Evolutionary conservation across 371 early-diverging fungal species (phyloP), one percentile per base, ranked within the genome.

Genomic region (Capillidium heterosporum): DNA sequence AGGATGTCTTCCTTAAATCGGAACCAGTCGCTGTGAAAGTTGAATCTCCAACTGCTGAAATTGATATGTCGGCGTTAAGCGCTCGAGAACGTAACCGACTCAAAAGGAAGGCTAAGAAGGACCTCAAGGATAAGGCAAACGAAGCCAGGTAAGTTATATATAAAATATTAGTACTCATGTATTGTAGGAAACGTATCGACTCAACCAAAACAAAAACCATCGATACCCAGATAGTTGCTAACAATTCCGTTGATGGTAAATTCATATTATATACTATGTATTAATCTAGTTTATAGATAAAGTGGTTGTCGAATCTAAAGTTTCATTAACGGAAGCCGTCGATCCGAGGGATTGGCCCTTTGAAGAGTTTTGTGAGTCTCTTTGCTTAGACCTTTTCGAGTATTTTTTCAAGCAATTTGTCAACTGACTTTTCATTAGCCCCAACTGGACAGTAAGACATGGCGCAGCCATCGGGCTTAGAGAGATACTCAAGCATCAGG

Each of bases 391-490:
- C 67, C 71, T 97, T 41, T 91, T 93, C 62, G 85, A 88, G 58
- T 59, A 54, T n/a, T n/a, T n/a, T n/a, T n/a, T n/a, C n/a, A 49
- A 61, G 51, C 1, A 21, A 23, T 11, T 19, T 55, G 23, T 17
- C 21, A 31, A 31, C n/a, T 19, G 19, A 43, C 29, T 50, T 55
- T 46, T 10, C n/a, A 35, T 17, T 49, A 63, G 66, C 56, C 82
- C 91, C 1, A 57, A 68, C n/a, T 97, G 98, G 98, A 91, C 91
- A 60, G 76, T 89, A 21, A 78, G 98, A 5, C 98, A 97, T 61
- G 98, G 98, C 31, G 95, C 98, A 1, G 93, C 87, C 2, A 81
- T 95, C 61, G 98, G 94, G 1, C 65, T 97, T 32, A 82, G 93
- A 15, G 88, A 86, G 56, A 75, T 95, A 26, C 60, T 95, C 32